Conservation (phyloP, 2,329 filamentous ascomycete genomes). For the Phoma sp. region DNA sequence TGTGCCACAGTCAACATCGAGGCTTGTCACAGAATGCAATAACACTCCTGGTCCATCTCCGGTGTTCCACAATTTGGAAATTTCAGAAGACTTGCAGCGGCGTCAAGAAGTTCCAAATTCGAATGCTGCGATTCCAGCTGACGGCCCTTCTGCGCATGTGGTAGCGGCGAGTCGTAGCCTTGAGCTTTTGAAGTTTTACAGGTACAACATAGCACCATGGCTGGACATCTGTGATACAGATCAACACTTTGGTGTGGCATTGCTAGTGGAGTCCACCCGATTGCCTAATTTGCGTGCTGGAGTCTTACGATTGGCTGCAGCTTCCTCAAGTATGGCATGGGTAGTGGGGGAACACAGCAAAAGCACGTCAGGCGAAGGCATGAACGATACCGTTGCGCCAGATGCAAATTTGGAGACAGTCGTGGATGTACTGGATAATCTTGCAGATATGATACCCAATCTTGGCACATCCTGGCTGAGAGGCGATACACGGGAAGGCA, state of each 20-base stretch:
- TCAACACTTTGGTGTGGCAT: conserved; percentile 60
- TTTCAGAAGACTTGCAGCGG: background rate
- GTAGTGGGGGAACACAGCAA: background rate
- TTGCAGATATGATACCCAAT: background rate
- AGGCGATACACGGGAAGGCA: background rate
- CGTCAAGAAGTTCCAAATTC: background rate
- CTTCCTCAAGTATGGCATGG: background rate
- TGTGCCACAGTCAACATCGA: background rate
- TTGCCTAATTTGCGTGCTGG: conserved; percentile 50
- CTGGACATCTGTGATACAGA: conserved; percentile 65
- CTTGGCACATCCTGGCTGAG: background rate
- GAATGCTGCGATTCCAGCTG: background rate
- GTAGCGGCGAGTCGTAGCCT: conserved; percentile 29
- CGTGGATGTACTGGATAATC: background rate
- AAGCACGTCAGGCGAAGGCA: background rate
- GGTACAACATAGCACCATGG: conserved; percentile 63
- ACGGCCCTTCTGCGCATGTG: background rate
- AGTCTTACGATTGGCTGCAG: background rate
- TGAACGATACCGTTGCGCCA: background rate
- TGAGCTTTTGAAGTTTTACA: conserved; percentile 55
- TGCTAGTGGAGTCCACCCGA: conserved; percentile 58
- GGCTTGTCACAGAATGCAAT: background rate
- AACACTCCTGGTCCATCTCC: background rate
- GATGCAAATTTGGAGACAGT: background rate
- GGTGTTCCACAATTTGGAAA: background rate